Evolutionary conservation across 805 yeast species (phyloP).

Genomic region (Candida michaelii): DNA sequence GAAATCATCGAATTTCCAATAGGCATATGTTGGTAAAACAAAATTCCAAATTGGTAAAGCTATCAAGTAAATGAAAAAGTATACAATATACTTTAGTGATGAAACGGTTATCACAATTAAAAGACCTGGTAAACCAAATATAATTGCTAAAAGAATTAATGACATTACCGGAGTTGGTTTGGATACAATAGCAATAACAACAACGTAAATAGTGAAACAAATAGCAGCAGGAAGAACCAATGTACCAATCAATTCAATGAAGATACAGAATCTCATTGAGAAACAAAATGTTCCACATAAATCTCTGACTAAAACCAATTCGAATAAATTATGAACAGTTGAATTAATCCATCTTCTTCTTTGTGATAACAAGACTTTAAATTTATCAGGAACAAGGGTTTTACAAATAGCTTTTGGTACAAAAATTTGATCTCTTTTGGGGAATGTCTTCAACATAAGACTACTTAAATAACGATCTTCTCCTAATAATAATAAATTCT

Average conservation of each 20-base stretch:
- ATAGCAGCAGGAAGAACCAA: slow-evolving; percentile 87
- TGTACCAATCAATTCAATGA: slow-evolving; percentile 83
- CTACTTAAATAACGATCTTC: slow-evolving; percentile 88
- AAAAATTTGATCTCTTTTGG: slow-evolving; percentile 82
- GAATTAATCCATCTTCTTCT: slow-evolving; percentile 97
- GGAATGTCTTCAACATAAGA: slow-evolving; percentile 84
- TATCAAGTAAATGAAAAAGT: slow-evolving; percentile 74
- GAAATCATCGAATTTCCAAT: slow-evolving; percentile 94
- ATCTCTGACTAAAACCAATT: slow-evolving; percentile 77
- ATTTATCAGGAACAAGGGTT: slow-evolving; percentile 83
- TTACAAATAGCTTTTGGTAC: slow-evolving; percentile 91
- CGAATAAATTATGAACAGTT: slow-evolving; percentile 89
- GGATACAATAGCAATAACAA: slow-evolving; percentile 66
- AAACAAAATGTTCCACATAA: slow-evolving; percentile 93
- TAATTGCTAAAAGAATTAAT: slow-evolving; percentile 68
- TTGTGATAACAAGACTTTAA: slow-evolving; percentile 79
- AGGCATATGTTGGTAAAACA: slow-evolving; percentile 80
- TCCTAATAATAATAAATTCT: slow-evolving; percentile 81
- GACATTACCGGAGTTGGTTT: slow-evolving; percentile 78
- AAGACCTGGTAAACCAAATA: slow-evolving; percentile 83
- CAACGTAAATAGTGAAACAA: slow-evolving; percentile 76
- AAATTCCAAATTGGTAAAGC: slow-evolving; percentile 96
- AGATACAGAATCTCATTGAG: slow-evolving; percentile 90
- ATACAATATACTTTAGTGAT: slow-evolving; percentile 64
- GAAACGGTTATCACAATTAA: slow-evolving; percentile 81